A percentile compares a stretch with the other conserved stretches of the same genome.
phyloP scores from a whole-genome alignment of 345 rosid species.

The Luvunga scandens region DNA sequence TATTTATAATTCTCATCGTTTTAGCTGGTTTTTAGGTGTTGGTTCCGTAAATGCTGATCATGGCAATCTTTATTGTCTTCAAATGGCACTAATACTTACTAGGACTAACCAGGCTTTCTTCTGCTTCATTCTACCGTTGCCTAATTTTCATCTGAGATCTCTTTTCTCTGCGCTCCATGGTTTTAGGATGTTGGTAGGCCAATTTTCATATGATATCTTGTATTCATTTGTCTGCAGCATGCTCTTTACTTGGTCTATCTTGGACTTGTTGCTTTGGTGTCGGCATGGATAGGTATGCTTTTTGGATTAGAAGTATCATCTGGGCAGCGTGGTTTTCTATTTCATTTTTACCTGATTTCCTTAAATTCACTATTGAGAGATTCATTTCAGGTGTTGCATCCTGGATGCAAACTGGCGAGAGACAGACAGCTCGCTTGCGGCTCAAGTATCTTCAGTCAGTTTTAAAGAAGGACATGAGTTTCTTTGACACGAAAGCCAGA shows the following conservation, averaged over 20 bases:
- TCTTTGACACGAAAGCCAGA: conserved; percentile 74
- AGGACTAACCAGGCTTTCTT: no score
- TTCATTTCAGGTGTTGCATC: conserved; percentile 53
- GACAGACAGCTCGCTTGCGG: conserved; percentile 76
- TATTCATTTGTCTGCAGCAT: conserved; percentile 37
- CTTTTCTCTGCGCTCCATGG: background rate
- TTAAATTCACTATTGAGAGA: background rate
- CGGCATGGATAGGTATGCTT: conserved; percentile 70
- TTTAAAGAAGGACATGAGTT: conserved; percentile 55
- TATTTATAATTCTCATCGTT: background rate
- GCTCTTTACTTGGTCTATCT: conserved; percentile 71
- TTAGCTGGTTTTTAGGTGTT: background rate
- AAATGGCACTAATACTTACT: no score
- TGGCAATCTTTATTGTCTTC: no score
- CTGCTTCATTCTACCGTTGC: background rate
- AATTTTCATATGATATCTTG: background rate
- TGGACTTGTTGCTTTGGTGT: conserved; percentile 45
- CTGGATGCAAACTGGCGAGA: conserved; percentile 90
- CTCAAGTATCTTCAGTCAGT: conserved; percentile 63
- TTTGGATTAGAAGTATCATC: background rate
- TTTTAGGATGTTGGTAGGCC: background rate
- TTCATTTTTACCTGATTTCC: background rate
- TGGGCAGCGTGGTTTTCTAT: background rate
- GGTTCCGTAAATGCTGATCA: no score
- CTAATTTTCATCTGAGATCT: background rate